These are phyloP conservation scores for Paracoccidioides brasiliensis DNA, from an alignment of 2,329 filamentous ascomycete genomes.

Conservation along the genomic window DNA sequence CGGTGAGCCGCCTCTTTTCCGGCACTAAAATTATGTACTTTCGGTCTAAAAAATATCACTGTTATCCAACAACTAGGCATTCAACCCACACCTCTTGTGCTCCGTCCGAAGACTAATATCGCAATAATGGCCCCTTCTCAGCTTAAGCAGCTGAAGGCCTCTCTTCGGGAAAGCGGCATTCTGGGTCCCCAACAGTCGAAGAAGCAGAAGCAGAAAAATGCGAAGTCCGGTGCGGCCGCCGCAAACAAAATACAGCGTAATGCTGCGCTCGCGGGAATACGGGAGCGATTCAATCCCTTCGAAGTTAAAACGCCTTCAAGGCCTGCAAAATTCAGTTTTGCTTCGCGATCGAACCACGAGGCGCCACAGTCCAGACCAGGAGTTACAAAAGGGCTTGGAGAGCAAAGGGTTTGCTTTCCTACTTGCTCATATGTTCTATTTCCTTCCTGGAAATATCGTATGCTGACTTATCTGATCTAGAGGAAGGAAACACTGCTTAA, in stretches of 20 bases:
- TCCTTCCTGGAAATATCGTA: background rate
- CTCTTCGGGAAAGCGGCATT: conserved; percentile 76
- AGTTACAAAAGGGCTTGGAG: conserved; percentile 70
- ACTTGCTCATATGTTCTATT: background rate
- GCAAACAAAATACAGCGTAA: conserved; percentile 66
- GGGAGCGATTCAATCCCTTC: conserved; percentile 96
- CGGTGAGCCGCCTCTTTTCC: conserved; percentile 24
- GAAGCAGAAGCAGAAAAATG: conserved; percentile 71
- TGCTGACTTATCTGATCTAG: conserved; percentile 26
- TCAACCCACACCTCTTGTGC: conserved; percentile 4
- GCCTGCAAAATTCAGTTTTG: conserved; percentile 75
- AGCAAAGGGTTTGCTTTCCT: conserved; percentile 54
- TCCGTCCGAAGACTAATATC: background rate
- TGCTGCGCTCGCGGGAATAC: conserved; percentile 69
- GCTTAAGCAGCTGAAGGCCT: conserved; percentile 87
- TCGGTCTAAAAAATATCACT: conserved; percentile 13
- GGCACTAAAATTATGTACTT: conserved; percentile 11
- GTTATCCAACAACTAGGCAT: conserved; percentile 7
- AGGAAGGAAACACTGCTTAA: conserved; percentile 72
- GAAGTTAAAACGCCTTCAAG: conserved; percentile 72
- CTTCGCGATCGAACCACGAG: conserved; percentile 38
- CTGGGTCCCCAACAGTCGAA: conserved; percentile 88
- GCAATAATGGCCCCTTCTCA: conserved; percentile 80
- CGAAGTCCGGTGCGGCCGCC: conserved; percentile 51
- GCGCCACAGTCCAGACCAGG: conserved; percentile 58